A percentile compares a stretch with the other conserved stretches of the same genome.
Evolutionary conservation across 2,329 filamentous ascomycete genomes (phyloP).

Genomic region (Aspergillus sp.): DNA sequence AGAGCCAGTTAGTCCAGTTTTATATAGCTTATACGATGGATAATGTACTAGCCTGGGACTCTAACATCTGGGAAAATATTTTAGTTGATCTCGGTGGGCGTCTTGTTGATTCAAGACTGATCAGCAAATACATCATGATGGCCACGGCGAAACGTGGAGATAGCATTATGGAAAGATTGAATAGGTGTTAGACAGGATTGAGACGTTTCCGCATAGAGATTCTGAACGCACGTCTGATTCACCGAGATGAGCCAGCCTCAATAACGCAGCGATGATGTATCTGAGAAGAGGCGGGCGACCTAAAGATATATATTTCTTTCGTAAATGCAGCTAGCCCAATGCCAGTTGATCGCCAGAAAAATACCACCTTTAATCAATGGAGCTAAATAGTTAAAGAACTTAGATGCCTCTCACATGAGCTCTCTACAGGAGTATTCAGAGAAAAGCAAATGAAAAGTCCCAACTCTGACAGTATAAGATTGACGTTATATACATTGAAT

Average conservation of each 20-base stretch:
- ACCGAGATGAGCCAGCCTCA: no score
- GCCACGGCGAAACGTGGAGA: neutral
- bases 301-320: no score
- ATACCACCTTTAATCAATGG: no score
- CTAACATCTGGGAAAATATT: neutral
- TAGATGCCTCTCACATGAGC: neutral
- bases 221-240: no score
- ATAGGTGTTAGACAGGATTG: no score
- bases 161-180: no score
- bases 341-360: no score
- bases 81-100: neutral
- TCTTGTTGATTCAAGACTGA: neutral
- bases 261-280: no score
- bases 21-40: neutral
- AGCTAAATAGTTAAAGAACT: no score
- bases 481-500: neutral
- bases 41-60: neutral
- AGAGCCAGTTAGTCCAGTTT: neutral
- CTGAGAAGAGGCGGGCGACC: no score
- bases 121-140: neutral
- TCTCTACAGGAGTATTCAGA: neutral
- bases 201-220: no score
- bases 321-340: no score
- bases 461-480: neutral
- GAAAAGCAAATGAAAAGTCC: neutral